Base-by-base conservation (phyloP, 2,329 filamentous ascomycete species). In the Graphilbum ipis-grandicollis region DNA sequence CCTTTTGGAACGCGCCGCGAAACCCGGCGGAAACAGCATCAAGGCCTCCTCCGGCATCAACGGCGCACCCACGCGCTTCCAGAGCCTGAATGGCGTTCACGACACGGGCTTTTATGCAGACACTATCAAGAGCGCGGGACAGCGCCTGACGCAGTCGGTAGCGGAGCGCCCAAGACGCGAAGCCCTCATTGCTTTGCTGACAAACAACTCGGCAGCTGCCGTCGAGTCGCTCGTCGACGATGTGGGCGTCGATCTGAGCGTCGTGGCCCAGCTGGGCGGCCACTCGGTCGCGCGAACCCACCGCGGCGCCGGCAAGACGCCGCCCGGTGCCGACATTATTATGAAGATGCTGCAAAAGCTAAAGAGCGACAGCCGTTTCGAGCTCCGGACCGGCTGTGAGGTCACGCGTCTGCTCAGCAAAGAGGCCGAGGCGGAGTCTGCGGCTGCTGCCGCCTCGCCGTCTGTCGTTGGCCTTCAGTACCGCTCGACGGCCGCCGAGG, bases 31-130 rank as follows among this genome's bases (percentile, higher is more conserved):
- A 57, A 96, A 96, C 75, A 94, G 86, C 44, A 96, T 88, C 51
- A 96, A 98, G 66, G 90, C 90, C 51, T 98, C 90, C 34, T 96
- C 90, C 37, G 90, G 90, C 55, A 98, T 98, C 70, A 98, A 96
- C 71, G 90, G 88, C 58, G 90, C 90, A 52, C 75, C 96, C 50
- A 96, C 90, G 43, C 73, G 86, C 56, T 75, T 68, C 42, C 74
- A 79, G 48, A 31, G 15, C 31, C 40, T 4, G n/a, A n/a, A n/a
- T 26, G 35, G n/a, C 37, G 47, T 30, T 47, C 54, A n/a, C 46
- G 57, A 63, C 31, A 48, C 53, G 1, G 45, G 53, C 0, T 76
- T 75, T 46, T 66, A 62, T 44, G 50, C 57, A 19, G 72, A 77
- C 50, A 75, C 73, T 0, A 46, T 72, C 8, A 57, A 53, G 18